Evolutionary conservation across 768 basidiomycete genomes (phyloP).

Genomic region (Pisolithus microcarpus): DNA sequence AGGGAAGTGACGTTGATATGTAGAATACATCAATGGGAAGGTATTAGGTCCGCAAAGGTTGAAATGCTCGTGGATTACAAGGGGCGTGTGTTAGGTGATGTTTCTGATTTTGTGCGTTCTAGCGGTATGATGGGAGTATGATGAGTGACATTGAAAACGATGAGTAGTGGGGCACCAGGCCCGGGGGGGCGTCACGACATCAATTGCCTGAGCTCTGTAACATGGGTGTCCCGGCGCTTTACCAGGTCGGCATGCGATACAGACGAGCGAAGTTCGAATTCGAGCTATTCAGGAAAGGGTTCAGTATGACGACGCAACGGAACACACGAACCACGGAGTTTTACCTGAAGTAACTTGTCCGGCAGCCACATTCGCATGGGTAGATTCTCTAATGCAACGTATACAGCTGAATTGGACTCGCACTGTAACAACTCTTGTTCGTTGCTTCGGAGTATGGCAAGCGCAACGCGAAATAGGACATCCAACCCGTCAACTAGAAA

Average conservation of each 20-base stretch:
- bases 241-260: slow-evolving; percentile 52
- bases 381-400: slow-evolving; percentile 81
- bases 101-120: no score
- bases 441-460: slow-evolving; percentile 78
- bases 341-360: slow-evolving; percentile 82
- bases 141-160: no score
- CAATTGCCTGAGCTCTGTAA: slow-evolving; percentile 36
- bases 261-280: slow-evolving; percentile 47
- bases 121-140: no score
- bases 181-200: slow-evolving; percentile 21
- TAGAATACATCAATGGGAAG: no score
- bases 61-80: no score
- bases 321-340: slow-evolving; percentile 12
- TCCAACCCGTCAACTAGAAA: slow-evolving; percentile 91
- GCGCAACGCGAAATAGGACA: slow-evolving; percentile 83
- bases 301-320: background rate
- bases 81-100: no score
- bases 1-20: no score
- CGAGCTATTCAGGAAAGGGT: slow-evolving; percentile 32
- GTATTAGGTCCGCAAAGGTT: no score
- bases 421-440: slow-evolving; percentile 79
- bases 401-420: slow-evolving; percentile 82
- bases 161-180: no score
- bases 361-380: slow-evolving; percentile 93
- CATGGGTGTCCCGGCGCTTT: slow-evolving; percentile 47